A percentile compares a stretch with the other conserved stretches of the same genome.
These are phyloP conservation scores for Picochlorum sp. DNA, from an alignment of 139 green algal species.

Conservation along the genomic window DNA sequence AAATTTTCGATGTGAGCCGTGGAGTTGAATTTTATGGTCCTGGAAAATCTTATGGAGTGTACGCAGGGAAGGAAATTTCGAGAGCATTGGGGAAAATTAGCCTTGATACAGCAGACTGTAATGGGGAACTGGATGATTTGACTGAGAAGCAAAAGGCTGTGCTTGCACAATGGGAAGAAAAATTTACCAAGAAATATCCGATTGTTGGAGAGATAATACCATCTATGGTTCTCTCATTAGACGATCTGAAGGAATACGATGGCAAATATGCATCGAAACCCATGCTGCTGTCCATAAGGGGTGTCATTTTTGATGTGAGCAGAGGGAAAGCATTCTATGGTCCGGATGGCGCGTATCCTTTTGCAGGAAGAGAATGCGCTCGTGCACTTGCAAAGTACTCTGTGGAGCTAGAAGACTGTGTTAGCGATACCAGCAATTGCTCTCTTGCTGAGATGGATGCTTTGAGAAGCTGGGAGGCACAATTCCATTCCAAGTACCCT, in stretches of 20 bases:
- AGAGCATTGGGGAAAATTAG: slow-evolving; percentile 46
- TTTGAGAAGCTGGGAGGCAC: slow-evolving; percentile 59
- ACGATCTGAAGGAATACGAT: slow-evolving; percentile 51
- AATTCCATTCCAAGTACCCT: slow-evolving; percentile 62
- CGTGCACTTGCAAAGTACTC: slow-evolving; percentile 70
- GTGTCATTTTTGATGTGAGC: slow-evolving; percentile 63
- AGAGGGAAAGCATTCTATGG: slow-evolving; percentile 62
- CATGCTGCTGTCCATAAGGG: slow-evolving; percentile 60
- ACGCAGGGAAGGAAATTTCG: slow-evolving; percentile 45
- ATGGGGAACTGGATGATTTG: slow-evolving; percentile 24
- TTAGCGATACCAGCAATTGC: slow-evolving; percentile 44
- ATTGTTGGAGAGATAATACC: slow-evolving; percentile 53
- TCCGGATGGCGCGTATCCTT: slow-evolving; percentile 71
- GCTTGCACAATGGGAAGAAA: slow-evolving; percentile 33
- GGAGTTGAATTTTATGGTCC: slow-evolving; percentile 57
- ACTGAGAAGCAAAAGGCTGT: slow-evolving; percentile 23
- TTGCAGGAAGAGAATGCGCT: slow-evolving; percentile 67
- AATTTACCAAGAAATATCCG: slow-evolving; percentile 39
- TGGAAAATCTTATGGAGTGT: slow-evolving; percentile 29
- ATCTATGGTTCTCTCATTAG: slow-evolving; percentile 31
- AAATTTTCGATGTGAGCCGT: slow-evolving; percentile 61
- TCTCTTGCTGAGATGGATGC: slow-evolving; percentile 45
- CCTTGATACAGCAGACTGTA: slow-evolving; percentile 26
- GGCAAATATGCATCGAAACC: slow-evolving; percentile 40
- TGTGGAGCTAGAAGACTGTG: slow-evolving; percentile 54